Evolutionary conservation across 108 stramenopile species (phyloP).

Genomic region (Nannochloropsis oceanica): DNA sequence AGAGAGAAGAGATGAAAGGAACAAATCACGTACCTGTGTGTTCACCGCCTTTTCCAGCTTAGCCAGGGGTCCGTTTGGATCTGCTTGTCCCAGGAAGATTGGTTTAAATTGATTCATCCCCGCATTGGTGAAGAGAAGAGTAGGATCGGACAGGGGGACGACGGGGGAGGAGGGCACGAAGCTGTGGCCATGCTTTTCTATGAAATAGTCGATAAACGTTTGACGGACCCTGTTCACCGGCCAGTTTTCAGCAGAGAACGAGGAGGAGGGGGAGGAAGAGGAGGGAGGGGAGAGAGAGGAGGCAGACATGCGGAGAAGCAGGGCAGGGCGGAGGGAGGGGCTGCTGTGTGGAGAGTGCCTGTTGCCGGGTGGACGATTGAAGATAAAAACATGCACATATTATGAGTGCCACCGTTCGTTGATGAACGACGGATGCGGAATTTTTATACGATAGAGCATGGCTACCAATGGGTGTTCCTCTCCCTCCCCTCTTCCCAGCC

Average conservation of each 20-base stretch:
- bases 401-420: too few species aligned
- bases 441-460: too few species aligned
- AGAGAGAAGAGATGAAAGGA: neutral
- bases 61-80: conserved; percentile 33
- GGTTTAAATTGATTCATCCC: conserved; percentile 48
- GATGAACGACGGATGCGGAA: too few species aligned
- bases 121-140: conserved; percentile 42
- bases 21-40: conserved; percentile 11
- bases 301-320: too few species aligned
- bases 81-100: conserved; percentile 41
- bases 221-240: conserved; percentile 75
- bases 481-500: too few species aligned
- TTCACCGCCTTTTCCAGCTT: conserved; percentile 34
- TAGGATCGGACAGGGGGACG: conserved; percentile 37
- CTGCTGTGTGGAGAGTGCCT: too few species aligned
- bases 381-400: too few species aligned
- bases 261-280: neutral
- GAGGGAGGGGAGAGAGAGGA: too few species aligned
- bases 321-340: too few species aligned
- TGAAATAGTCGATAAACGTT: conserved; percentile 89
- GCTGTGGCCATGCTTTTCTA: conserved; percentile 48
- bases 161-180: conserved; percentile 59
- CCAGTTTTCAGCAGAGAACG: conserved; percentile 46
- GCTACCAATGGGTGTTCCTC: too few species aligned
- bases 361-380: too few species aligned